These are phyloP conservation scores for Rhododendron mucronatum DNA, from an alignment of 148 eudicot species.

Conservation along the genomic window DNA sequence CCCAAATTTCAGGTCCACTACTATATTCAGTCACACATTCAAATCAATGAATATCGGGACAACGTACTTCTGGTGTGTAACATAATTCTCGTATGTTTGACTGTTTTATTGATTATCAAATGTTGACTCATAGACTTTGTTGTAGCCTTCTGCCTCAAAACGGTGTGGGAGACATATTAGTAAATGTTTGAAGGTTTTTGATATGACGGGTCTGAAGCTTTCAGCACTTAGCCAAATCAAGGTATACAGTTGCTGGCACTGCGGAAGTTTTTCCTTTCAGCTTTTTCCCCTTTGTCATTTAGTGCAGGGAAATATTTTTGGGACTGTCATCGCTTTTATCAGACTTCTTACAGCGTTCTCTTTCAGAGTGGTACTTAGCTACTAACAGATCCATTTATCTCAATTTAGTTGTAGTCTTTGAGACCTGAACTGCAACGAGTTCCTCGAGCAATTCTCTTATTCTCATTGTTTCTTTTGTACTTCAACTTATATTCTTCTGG, in stretches of 20 bases:
- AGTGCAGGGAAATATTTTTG: not conserved
- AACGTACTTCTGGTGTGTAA: constrained; percentile 66
- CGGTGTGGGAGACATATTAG: constrained; percentile 54
- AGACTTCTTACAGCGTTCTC: not conserved
- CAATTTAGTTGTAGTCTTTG: not conserved
- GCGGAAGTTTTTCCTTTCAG: not conserved
- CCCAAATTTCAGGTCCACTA: constrained; percentile 51
- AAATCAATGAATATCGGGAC: constrained; percentile 89
- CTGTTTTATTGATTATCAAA: not conserved
- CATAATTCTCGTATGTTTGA: not conserved
- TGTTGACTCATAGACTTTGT: not conserved
- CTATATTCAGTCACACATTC: constrained; percentile 90
- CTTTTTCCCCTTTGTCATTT: not conserved
- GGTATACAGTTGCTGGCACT: constrained; percentile 33
- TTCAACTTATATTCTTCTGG: not conserved
- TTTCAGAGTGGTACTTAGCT: not conserved
- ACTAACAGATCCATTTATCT: not conserved
- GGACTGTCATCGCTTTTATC: not conserved
- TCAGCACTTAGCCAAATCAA: constrained; percentile 79
- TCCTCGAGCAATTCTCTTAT: not conserved
- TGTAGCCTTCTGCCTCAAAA: constrained; percentile 70
- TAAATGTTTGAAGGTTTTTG: constrained; percentile 78
- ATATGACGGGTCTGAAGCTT: constrained; percentile 86
- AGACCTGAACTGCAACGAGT: not conserved
- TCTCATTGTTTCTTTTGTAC: not conserved